Base-by-base conservation (phyloP, 805 yeast genomes). In the Candida khao-thaluensis region DNA sequence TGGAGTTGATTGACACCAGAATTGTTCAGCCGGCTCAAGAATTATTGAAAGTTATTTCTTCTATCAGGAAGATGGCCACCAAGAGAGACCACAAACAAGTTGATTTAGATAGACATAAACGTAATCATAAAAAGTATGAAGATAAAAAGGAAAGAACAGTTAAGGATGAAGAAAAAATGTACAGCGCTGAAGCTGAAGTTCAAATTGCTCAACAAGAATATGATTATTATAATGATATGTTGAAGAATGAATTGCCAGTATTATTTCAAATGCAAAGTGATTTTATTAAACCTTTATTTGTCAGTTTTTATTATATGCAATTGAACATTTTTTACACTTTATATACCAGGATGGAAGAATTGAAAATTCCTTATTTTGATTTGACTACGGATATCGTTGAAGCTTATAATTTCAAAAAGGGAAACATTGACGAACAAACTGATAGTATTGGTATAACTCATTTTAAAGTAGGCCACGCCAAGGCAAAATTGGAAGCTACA, bases 321-420 rank as follows among this genome's bases (percentile, higher is more conserved):
- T 77, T 93, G 71, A 93, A 93, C 69, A 88, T 93, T 42, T 93
- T 90, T 64, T 93, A 93, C 74, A 89, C 96, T 1, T 71, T 93
- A 46, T 90, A 86, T 70, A 83, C 76, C 57, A 78, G 85, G 53
- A 86, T 91, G 87, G 96, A 91, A 66, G 95, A 87, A 58, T 81
- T 91, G 85, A 89, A 93, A 68, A 93, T 93, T 50, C 96, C 97
- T 11, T 93, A 93, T 66, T 93, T 93, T 64, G 95, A 93, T 59
- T 71, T 93, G 57, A 71, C 78, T 36, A 74, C 85, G 31, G 98
- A 89, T 59, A 85, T 93, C 47, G 72, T 85, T 39, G 91, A 85
- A 59, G 83, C 90, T 3, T 93, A 82, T 64, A 63, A 60, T 22
- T 72, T 71, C 47, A 93, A 93, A 69, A 81, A 95, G 60, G 99